A percentile compares a stretch with the other conserved stretches of the same genome.
Conservation (phyloP, 805 yeast species). For the Blastobotrys parvus region DNA sequence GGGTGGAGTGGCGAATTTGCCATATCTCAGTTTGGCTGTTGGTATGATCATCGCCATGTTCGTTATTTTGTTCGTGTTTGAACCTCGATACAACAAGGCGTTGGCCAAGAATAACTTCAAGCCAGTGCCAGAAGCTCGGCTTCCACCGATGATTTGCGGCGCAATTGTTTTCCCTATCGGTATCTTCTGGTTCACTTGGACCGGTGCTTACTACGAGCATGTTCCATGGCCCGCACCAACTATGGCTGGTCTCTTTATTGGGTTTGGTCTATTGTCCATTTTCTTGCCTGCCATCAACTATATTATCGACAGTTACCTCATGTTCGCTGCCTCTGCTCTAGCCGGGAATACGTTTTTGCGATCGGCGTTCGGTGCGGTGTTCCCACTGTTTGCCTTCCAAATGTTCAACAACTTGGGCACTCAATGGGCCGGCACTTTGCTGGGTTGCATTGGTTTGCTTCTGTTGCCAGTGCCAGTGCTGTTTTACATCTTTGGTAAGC, state of each 20-base stretch:
- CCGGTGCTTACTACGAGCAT: constrained; percentile 61
- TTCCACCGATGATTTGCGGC: constrained; percentile 69
- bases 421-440: constrained; percentile 71
- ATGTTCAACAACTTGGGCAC: constrained; percentile 64
- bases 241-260: constrained; percentile 53
- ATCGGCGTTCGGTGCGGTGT: constrained; percentile 58
- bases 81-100: constrained; percentile 41
- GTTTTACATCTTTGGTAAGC: constrained; percentile 51
- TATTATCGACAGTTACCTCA: constrained; percentile 60
- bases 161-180: constrained; percentile 68
- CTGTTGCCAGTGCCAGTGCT: constrained; percentile 63
- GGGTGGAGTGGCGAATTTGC: constrained; percentile 61
- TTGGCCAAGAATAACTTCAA: constrained; percentile 45
- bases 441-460: constrained; percentile 52
- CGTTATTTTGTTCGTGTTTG: constrained; percentile 43
- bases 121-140: constrained; percentile 71
- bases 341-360: constrained; percentile 69
- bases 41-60: constrained; percentile 58
- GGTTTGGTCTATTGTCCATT: constrained; percentile 59
- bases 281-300: constrained; percentile 66
- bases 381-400: constrained; percentile 62
- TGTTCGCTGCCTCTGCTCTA: constrained; percentile 70
- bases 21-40: constrained; percentile 66
- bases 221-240: constrained; percentile 83
- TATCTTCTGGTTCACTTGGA: constrained; percentile 80